A percentile compares a stretch with the other conserved stretches of the same genome.
Evolutionary conservation across 441 rosid genomes (phyloP).

Genomic region (Hypseocharis bilobata): DNA sequence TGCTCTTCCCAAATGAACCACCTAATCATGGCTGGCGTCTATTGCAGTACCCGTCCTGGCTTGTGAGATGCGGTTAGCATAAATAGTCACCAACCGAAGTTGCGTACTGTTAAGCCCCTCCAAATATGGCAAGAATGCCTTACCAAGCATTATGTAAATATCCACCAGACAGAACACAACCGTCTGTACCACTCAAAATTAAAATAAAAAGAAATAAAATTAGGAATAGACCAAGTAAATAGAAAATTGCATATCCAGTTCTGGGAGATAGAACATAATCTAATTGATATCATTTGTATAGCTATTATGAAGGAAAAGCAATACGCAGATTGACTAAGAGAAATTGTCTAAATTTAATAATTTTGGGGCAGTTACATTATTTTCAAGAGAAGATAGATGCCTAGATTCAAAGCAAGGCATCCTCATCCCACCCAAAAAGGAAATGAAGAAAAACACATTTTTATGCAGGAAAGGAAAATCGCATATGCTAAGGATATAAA

Average conservation of each 20-base stretch:
- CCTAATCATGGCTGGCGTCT: slow-evolving; percentile 38
- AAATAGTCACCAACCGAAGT: slow-evolving; percentile 80
- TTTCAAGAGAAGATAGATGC: background rate
- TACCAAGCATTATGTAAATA: slow-evolving; percentile 91
- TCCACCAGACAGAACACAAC: slow-evolving; percentile 98
- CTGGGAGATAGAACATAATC: too few species aligned
- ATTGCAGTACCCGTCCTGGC: slow-evolving; percentile 72
- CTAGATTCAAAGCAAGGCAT: too few species aligned
- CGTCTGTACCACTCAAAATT: slow-evolving; percentile 41
- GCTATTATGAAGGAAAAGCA: background rate
- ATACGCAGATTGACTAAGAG: too few species aligned
- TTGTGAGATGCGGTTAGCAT: slow-evolving; percentile 92
- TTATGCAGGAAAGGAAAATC: too few species aligned
- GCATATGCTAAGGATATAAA: background rate
- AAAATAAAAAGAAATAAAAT: background rate
- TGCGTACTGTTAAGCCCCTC: slow-evolving; percentile 88
- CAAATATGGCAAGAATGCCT: slow-evolving; percentile 85
- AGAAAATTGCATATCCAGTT: too few species aligned
- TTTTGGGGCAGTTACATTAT: background rate
- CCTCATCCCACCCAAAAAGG: background rate
- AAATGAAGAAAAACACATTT: background rate
- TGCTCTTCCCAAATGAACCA: slow-evolving; percentile 9
- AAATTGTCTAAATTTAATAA: too few species aligned
- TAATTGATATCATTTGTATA: too few species aligned
- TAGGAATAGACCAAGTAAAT: background rate